Percentiles rank a stretch among this genome's conserved stretches.
phyloP scores from a whole-genome alignment of 129 eudicot species.

The Scalesia atractyloides region DNA sequence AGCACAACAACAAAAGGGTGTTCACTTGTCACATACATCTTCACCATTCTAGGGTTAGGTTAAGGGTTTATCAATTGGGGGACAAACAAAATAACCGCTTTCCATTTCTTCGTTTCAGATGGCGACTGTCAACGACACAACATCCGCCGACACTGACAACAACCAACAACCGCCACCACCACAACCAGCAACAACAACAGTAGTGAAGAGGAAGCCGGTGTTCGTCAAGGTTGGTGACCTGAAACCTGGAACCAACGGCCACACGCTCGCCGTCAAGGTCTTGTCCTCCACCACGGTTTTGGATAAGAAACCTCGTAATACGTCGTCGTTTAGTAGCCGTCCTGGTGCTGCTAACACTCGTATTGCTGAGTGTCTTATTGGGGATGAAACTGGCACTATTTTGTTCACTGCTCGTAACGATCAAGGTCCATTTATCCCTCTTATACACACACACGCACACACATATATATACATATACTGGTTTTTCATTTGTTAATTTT shows the following conservation, averaged over 20 bases:
- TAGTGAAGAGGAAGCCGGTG: constrained; percentile 65
- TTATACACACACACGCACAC: not conserved
- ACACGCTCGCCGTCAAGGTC: constrained; percentile 67
- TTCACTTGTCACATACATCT: constrained; percentile 10
- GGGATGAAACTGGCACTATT: constrained; percentile 79
- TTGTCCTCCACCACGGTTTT: constrained; percentile 53
- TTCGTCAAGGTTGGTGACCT: constrained; percentile 68
- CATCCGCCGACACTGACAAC: constrained; percentile 28
- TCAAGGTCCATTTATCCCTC: constrained; percentile 49
- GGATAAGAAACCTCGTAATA: constrained; percentile 59
- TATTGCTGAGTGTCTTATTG: constrained; percentile 82
- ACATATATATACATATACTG: not conserved
- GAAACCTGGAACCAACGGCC: constrained; percentile 84
- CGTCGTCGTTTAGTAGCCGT: constrained; percentile 47
- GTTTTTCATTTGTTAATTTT: not conserved
- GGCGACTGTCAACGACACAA: constrained; percentile 34
- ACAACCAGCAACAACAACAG: constrained; percentile 16
- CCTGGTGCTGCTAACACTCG: constrained; percentile 48
- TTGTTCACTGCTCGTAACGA: constrained; percentile 85
- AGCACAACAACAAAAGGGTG: constrained; percentile 25
- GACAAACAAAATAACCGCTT: not conserved
- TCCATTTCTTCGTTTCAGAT: constrained; percentile 25
- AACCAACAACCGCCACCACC: not conserved
- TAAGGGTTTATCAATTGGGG: constrained; percentile 45
- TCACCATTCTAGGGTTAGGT: constrained; percentile 49